Conservation (phyloP, 2,329 filamentous ascomycete species). For the Ophiosphaerella korrae region DNA sequence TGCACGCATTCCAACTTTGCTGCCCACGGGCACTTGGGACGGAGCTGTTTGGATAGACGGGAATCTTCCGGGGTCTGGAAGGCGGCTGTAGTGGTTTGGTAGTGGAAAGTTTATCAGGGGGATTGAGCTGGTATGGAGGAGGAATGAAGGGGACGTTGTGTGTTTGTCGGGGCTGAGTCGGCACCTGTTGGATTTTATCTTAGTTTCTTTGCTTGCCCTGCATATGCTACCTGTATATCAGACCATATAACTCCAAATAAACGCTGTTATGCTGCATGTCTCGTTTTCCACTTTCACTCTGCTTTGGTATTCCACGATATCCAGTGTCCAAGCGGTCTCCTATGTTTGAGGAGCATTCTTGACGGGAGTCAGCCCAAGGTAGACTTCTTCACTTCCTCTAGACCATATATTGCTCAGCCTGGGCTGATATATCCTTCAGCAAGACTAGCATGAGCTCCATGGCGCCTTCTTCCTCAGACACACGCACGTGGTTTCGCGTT, state of each 20-base stretch:
- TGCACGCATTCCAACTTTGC: conserved; percentile 13
- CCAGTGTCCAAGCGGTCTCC: too few relatives aligned
- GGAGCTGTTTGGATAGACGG: conserved; percentile 28
- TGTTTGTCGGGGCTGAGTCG: conserved; percentile 38
- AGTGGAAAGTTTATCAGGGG: conserved; percentile 21
- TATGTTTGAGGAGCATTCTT: too few relatives aligned
- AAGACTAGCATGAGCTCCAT: neutral
- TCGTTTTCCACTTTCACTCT: too few relatives aligned
- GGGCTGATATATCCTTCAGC: too few relatives aligned
- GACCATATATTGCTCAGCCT: too few relatives aligned
- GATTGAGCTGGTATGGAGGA: conserved; percentile 13
- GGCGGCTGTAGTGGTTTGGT: conserved; percentile 35
- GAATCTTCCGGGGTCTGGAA: conserved; percentile 17
- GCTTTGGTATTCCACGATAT: too few relatives aligned
- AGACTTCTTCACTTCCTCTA: too few relatives aligned
- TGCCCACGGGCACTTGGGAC: neutral
- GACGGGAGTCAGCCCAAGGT: too few relatives aligned
- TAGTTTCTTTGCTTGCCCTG: conserved; percentile 21
- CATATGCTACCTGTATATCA: conserved; percentile 20
- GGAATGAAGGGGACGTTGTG: conserved; percentile 8
- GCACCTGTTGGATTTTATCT: conserved; percentile 15
- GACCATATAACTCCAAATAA: conserved; percentile 9
- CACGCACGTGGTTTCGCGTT: conserved; percentile 21
- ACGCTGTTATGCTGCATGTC: too few relatives aligned
- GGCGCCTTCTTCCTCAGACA: conserved; percentile 20